phyloP scores from a whole-genome alignment of 2,329 filamentous ascomycete species.

The Sphaerulina musiva region DNA sequence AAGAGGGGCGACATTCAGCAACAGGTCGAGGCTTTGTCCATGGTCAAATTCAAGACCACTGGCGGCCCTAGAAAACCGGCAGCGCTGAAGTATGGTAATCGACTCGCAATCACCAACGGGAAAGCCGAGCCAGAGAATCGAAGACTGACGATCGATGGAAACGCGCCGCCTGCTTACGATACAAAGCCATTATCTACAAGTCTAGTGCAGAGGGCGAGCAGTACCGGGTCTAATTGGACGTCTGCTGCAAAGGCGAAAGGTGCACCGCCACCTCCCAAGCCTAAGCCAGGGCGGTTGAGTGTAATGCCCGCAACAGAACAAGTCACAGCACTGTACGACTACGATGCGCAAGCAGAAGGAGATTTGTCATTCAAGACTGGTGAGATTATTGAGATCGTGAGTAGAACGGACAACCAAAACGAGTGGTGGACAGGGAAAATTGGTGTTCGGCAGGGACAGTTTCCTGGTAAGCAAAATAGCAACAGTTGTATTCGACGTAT shows the following conservation, averaged over 20 bases:
- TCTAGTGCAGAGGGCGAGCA: slow-evolving; percentile 30
- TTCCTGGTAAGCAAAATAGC: slow-evolving; percentile 65
- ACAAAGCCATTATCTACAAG: slow-evolving; percentile 7
- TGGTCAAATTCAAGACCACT: slow-evolving; percentile 86
- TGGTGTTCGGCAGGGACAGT: slow-evolving; percentile 76
- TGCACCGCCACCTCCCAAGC: slow-evolving; percentile 47
- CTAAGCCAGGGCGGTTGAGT: slow-evolving; percentile 65
- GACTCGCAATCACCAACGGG: slow-evolving; percentile 33
- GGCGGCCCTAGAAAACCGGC: slow-evolving; percentile 54
- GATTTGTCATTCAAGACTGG: slow-evolving; percentile 86
- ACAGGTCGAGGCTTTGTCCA: slow-evolving; percentile 71
- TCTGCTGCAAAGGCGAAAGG: slow-evolving; percentile 44
- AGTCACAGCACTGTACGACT: slow-evolving; percentile 89
- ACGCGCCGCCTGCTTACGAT: slow-evolving; percentile 28
- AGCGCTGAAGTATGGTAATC: slow-evolving; percentile 45
- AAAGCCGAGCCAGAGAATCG: slow-evolving; percentile 25
- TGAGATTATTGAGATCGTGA: slow-evolving; percentile 82
- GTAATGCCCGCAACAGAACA: slow-evolving; percentile 61
- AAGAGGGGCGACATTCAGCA: slow-evolving; percentile 88
- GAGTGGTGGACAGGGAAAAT: slow-evolving; percentile 94
- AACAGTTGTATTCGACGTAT: not conserved
- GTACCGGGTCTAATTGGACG: slow-evolving; percentile 36
- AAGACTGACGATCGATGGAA: slow-evolving; percentile 23
- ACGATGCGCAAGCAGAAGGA: slow-evolving; percentile 88
- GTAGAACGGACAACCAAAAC: slow-evolving; percentile 70